Conservation (phyloP, 176 grass and related monocot genomes). For the Avena sativa region DNA sequence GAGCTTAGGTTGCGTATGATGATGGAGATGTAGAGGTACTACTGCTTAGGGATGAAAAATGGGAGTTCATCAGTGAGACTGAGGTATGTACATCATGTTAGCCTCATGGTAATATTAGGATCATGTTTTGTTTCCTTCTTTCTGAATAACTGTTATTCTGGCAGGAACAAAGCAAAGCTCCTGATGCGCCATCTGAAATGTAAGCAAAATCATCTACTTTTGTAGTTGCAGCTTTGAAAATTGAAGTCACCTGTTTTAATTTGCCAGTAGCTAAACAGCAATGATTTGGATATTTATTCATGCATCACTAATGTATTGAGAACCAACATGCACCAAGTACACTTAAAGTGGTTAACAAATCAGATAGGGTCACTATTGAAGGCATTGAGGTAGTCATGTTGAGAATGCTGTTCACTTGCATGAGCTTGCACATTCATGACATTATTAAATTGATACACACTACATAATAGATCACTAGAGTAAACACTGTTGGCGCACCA, state of each 20-base stretch:
- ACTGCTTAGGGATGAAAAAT: slow-evolving; percentile 70
- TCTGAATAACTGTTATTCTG: slow-evolving; percentile 39
- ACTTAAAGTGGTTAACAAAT: neutral
- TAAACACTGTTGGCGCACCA: neutral
- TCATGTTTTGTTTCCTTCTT: neutral
- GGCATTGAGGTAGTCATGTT: neutral
- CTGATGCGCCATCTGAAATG: slow-evolving; percentile 49
- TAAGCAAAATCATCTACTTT: slow-evolving; percentile 36
- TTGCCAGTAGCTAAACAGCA: slow-evolving; percentile 2
- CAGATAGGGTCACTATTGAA: neutral
- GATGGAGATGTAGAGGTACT: slow-evolving; percentile 89
- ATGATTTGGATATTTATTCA: slow-evolving; percentile 36
- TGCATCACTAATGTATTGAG: neutral
- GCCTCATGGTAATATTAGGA: neutral
- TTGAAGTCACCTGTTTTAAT: slow-evolving; percentile 9
- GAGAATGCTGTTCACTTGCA: slow-evolving; percentile 13
- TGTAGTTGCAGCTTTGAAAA: slow-evolving; percentile 19
- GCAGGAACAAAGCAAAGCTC: slow-evolving; percentile 48
- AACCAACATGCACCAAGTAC: neutral
- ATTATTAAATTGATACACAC: neutral
- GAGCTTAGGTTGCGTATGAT: slow-evolving; percentile 82
- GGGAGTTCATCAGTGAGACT: slow-evolving; percentile 65
- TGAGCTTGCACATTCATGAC: neutral
- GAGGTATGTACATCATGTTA: slow-evolving; percentile 45
- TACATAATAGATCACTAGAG: neutral